These are phyloP conservation scores for Pelargonium cotyledonis DNA, from an alignment of 441 rosid genomes.

Conservation along the genomic window DNA sequence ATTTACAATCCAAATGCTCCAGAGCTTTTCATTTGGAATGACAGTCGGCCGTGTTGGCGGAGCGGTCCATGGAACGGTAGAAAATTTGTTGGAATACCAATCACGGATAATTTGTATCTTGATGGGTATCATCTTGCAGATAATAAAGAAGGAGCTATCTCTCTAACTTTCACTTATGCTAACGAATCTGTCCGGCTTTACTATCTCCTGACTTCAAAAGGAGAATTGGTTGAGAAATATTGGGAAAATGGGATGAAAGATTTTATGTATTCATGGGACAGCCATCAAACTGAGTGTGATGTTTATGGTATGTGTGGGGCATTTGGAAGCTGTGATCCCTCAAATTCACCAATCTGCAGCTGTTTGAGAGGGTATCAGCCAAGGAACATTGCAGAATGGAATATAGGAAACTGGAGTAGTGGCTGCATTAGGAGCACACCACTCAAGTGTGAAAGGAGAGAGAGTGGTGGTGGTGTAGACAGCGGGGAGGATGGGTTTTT, in stretches of 20 bases:
- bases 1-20: slow-evolving; percentile 33
- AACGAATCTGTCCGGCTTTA: not conserved
- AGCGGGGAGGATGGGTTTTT: slow-evolving; percentile 45
- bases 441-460: slow-evolving; percentile 35
- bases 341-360: slow-evolving; percentile 32
- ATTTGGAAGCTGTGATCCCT: slow-evolving; percentile 50
- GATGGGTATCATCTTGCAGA: not conserved
- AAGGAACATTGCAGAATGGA: slow-evolving; percentile 34
- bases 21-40: not conserved
- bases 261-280: slow-evolving; percentile 13
- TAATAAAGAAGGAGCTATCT: not conserved
- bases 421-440: slow-evolving; percentile 58
- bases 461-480: not conserved
- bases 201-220: slow-evolving; percentile 34
- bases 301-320: slow-evolving; percentile 63
- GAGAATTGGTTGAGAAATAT: slow-evolving; percentile 40
- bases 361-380: slow-evolving; percentile 64
- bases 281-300: slow-evolving; percentile 47
- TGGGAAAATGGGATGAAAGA: slow-evolving; percentile 36
- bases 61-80: not conserved
- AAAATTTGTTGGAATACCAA: not conserved
- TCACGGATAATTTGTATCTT: not conserved
- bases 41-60: not conserved
- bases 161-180: not conserved
- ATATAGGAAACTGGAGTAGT: slow-evolving; percentile 44